phyloP scores from a whole-genome alignment of 208 protist genomes.

The Pavlovales sp. region DNA sequence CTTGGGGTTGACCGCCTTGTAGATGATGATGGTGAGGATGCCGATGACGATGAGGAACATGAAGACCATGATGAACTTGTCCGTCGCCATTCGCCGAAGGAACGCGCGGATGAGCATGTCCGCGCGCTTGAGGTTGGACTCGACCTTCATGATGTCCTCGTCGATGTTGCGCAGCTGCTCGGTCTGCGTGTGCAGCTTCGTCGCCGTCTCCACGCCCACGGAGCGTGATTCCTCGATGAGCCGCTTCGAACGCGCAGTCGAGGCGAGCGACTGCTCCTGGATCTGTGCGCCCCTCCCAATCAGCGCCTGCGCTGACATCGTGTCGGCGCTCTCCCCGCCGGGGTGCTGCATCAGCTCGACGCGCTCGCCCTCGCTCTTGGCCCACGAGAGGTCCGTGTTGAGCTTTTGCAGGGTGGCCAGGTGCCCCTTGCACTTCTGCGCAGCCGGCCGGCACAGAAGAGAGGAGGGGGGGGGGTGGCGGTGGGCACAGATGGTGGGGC shows the following conservation, averaged over 20 bases:
- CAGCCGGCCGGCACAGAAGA: too few relatives aligned
- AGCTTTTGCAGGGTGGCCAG: background rate
- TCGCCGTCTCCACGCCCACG: background rate
- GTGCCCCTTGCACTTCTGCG: background rate
- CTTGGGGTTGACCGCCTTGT: background rate
- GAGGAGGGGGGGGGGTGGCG: too few relatives aligned
- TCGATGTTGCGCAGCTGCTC: slow-evolving; percentile 9
- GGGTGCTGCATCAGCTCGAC: background rate
- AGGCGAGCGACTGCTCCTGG: background rate
- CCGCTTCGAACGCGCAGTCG: background rate
- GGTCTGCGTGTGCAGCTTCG: background rate
- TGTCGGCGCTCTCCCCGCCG: background rate
- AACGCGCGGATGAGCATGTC: slow-evolving; percentile 3
- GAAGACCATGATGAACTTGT: slow-evolving; percentile 18
- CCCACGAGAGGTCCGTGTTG: background rate
- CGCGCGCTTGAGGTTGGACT: background rate
- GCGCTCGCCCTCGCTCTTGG: background rate
- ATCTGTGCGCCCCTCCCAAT: background rate
- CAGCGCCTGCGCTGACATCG: background rate
- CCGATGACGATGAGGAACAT: slow-evolving; percentile 17
- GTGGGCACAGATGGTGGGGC: too few relatives aligned
- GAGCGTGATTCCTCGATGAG: background rate
- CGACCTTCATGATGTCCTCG: slow-evolving; percentile 13
- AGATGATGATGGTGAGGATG: slow-evolving; percentile 4
- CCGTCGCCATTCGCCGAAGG: background rate